These are phyloP conservation scores for Pelargonium fulgidum DNA, from an alignment of 441 rosid species.

Conservation along the genomic window DNA sequence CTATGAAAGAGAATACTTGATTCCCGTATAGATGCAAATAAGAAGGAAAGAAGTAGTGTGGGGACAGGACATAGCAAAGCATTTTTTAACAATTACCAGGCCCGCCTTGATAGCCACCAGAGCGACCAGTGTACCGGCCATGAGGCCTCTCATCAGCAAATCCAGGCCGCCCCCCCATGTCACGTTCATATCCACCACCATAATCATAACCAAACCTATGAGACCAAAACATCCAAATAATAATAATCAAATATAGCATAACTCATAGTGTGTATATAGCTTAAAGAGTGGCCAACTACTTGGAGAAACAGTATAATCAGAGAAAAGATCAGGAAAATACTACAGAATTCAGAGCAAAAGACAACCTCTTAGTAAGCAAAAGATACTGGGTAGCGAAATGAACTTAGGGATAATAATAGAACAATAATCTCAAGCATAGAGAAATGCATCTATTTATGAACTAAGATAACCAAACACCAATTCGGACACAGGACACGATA, in stretches of 20 bases:
- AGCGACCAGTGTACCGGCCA: slow-evolving; percentile 58
- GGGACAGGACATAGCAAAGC: too few relatives aligned
- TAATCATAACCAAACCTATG: slow-evolving; percentile 71
- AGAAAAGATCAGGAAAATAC: background rate
- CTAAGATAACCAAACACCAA: too few relatives aligned
- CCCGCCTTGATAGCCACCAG: slow-evolving; percentile 50
- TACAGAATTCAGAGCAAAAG: background rate
- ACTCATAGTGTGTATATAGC: background rate
- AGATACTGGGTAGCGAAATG: background rate
- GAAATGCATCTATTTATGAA: background rate
- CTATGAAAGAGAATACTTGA: too few relatives aligned
- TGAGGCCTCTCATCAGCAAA: slow-evolving; percentile 72
- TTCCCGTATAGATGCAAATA: too few relatives aligned
- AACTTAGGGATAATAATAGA: background rate
- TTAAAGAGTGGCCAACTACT: background rate
- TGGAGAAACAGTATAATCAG: background rate
- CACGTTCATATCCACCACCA: slow-evolving; percentile 80
- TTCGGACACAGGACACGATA: too few relatives aligned
- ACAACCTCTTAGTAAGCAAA: background rate
- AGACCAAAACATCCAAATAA: background rate
- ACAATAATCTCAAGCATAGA: too few relatives aligned
- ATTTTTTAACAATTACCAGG: slow-evolving; percentile 21
- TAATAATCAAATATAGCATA: background rate
- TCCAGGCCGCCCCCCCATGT: slow-evolving; percentile 74
- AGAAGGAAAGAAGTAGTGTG: too few relatives aligned